Evolutionary conservation across 805 yeast genomes (phyloP).

Genomic region (Yarrowia sp.): DNA sequence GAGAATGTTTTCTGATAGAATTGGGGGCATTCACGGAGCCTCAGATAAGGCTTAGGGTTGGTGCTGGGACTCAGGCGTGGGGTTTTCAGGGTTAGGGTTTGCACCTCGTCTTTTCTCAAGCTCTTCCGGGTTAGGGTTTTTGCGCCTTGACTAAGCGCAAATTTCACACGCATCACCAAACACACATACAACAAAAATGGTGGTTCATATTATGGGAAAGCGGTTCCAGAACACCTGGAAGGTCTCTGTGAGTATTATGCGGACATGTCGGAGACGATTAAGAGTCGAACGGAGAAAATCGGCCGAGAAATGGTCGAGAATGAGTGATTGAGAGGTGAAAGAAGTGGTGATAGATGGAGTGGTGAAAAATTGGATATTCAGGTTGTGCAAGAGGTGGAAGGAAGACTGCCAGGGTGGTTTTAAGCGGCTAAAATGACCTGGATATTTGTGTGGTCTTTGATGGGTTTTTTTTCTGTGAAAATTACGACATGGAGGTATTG

Average conservation of each 20-base stretch:
- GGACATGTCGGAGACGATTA: too few species aligned
- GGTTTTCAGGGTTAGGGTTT: conserved; percentile 1
- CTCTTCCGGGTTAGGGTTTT: neutral
- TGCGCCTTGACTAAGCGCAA: conserved; percentile 16
- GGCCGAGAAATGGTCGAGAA: neutral
- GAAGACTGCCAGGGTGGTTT: too few species aligned
- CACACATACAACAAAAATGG: conserved; percentile 30
- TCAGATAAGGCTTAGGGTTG: neutral
- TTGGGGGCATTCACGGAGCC: too few species aligned
- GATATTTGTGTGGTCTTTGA: too few species aligned
- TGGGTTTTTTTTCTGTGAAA: too few species aligned
- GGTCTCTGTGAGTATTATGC: conserved; percentile 35
- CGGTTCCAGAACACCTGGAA: conserved; percentile 39
- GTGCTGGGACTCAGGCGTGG: neutral
- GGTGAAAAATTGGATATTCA: too few species aligned
- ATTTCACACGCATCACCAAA: conserved; percentile 36
- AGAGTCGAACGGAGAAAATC: neutral
- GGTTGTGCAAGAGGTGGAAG: too few species aligned
- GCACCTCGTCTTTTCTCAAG: too few species aligned
- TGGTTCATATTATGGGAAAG: conserved; percentile 39
- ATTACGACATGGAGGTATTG: too few species aligned
- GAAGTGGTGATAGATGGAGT: neutral
- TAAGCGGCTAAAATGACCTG: too few species aligned
- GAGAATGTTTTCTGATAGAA: too few species aligned
- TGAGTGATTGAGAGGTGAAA: neutral